Conservation (phyloP, 108 stramenopile species). For the Craspedostauros australis region DNA sequence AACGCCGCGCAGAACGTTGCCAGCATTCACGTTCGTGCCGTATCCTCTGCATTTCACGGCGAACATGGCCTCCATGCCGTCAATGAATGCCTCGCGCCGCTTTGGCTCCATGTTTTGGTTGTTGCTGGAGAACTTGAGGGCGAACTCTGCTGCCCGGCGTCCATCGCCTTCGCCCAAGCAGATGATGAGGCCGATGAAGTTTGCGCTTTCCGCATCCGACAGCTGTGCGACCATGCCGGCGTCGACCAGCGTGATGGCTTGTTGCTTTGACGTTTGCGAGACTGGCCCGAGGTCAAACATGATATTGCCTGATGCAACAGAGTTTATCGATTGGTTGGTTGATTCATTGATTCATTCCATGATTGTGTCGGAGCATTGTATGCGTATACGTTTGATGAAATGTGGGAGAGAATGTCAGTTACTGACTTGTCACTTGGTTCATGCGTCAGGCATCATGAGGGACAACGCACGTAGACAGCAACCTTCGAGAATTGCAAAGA, state of each 20-base stretch:
- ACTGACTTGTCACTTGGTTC: no score
- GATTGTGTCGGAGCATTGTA: no score
- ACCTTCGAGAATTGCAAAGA: no score
- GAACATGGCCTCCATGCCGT: conserved; percentile 61
- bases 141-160: conserved; percentile 42
- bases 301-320: no score
- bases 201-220: conserved; percentile 44
- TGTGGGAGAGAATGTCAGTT: no score
- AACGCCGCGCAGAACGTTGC: conserved; percentile 63
- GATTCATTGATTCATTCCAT: no score
- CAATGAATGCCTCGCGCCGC: conserved; percentile 32
- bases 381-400: no score
- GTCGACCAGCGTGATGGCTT: conserved; percentile 58
- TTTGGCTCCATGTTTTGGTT: conserved; percentile 24
- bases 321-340: no score
- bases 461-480: no score
- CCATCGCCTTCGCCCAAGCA: conserved; percentile 70
- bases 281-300: conserved; percentile 5
- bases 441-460: no score
- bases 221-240: conserved; percentile 88
- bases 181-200: conserved; percentile 71
- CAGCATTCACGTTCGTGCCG: conserved; percentile 65
- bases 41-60: conserved; percentile 58
- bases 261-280: not conserved
- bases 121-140: conserved; percentile 53